Base-by-base conservation (phyloP, 805 yeast genomes). In the Cyberlindnera subsufficiens region DNA sequence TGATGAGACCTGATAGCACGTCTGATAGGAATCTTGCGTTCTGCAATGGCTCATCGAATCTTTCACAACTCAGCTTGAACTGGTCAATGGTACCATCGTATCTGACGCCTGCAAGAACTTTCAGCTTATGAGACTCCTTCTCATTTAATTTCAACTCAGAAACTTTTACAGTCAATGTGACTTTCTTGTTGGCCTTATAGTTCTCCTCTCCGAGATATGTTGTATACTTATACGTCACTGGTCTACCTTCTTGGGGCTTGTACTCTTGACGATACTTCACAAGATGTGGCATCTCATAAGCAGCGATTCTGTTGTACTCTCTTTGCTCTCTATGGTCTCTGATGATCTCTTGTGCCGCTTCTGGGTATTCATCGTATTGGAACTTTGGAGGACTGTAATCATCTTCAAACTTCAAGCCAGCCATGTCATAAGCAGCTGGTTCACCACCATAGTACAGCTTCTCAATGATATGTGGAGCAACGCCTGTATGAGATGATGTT, bases 221-320 rank as follows among this genome's bases (percentile, higher is more conserved):
- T 15, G 86, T 78, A 67, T 81, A 90, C 52, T 80, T 77, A 57
- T 84, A 85, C 32, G 69, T 68, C 33, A 89, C 67, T 5, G 89
- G 88, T 15, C 55, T 58, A 10, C 53, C 51, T 6, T 70, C 51
- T 13, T 69, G 69, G 17, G 82, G 82, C 30, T 56, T 61, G 67
- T 86, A 90, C 46, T 71, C 73, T 63, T 83, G 79, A 53, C 91
- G 82, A 60, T 73, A 85, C 61, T 87, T 80, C 34, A 82, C 80
- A 50, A 93, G 71, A 43, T 79, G 74, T 6, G 99, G 99, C 71
- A 91, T 74, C 61, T 91, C 98, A 65, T 83, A 91, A 0, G 97
- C 96, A 10, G 95, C 87, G 35, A 87, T 71, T 54, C 97, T 75
- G 57, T 82, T 82, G 55, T 82, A 79, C 50, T 84, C 78, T 52